Evolutionary conservation across 352 stramenopile species (phyloP).

Genomic region (Phytopythium litorale): DNA sequence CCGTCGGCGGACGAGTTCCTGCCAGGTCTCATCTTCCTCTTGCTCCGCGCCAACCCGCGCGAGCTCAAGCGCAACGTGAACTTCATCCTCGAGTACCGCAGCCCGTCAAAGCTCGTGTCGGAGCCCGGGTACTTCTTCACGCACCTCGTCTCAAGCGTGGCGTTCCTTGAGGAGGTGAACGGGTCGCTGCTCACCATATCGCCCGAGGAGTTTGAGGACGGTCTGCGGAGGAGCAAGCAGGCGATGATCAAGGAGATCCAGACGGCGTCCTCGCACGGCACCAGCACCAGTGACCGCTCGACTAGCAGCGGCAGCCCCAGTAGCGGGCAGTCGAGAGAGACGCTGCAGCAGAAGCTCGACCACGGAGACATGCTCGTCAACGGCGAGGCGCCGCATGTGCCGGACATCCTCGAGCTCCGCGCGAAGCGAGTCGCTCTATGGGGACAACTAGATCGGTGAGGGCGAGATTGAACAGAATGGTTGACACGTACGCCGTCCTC

Average conservation of each 20-base stretch:
- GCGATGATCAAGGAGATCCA: conserved; percentile 20
- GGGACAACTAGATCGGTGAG: background rate
- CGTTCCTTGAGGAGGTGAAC: conserved; percentile 77
- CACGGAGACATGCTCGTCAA: conserved; percentile 4
- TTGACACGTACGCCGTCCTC: too few relatives aligned
- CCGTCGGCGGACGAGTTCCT: conserved; percentile 91
- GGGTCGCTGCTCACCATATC: conserved; percentile 68
- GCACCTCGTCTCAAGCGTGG: conserved; percentile 80
- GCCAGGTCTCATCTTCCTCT: conserved; percentile 87
- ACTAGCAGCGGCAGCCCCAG: conserved; percentile 10
- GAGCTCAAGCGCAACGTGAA: conserved; percentile 84
- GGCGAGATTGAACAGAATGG: too few relatives aligned
- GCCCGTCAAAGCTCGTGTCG: conserved; percentile 66
- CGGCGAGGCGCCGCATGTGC: conserved; percentile 13
- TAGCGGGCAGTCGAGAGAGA: background rate
- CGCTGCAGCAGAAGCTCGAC: conserved; percentile 9
- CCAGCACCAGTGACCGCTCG: background rate
- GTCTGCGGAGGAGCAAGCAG: conserved; percentile 36
- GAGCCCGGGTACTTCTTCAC: conserved; percentile 93
- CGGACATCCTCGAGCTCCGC: conserved; percentile 38
- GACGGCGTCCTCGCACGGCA: background rate
- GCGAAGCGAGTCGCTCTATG: conserved; percentile 25
- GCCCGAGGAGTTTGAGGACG: conserved; percentile 67
- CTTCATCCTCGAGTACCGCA: conserved; percentile 85
- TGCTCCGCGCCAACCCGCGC: conserved; percentile 81